phyloP scores from a whole-genome alignment of 2,329 filamentous ascomycete species.

The Colletotrichum kahawae region DNA sequence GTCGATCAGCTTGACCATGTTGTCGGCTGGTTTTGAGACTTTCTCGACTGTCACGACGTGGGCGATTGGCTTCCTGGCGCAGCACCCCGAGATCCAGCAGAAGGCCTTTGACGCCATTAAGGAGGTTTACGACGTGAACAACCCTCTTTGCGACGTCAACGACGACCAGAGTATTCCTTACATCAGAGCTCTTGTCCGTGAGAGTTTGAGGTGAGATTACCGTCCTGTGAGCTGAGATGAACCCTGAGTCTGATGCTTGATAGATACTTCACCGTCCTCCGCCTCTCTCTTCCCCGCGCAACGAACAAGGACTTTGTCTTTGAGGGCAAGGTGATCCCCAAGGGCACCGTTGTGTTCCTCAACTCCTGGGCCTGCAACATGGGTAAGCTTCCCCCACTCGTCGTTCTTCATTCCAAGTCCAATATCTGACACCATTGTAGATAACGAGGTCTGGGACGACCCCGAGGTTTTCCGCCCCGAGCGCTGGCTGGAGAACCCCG shows the following conservation, averaged over 20 bases:
- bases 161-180: constrained; percentile 79
- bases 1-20: constrained; percentile 70
- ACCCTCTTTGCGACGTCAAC: constrained; percentile 78
- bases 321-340: constrained; percentile 44
- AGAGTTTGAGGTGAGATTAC: constrained; percentile 55
- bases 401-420: constrained; percentile 46
- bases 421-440: constrained; percentile 29
- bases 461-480: constrained; percentile 64
- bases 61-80: constrained; percentile 31
- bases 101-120: constrained; percentile 35
- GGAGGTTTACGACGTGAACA: constrained; percentile 71
- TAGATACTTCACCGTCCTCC: constrained; percentile 70
- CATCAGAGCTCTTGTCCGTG: constrained; percentile 78
- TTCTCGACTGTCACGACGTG: constrained; percentile 31
- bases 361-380: constrained; percentile 35
- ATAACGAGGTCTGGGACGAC: constrained; percentile 66
- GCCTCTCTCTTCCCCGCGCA: constrained; percentile 67
- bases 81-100: constrained; percentile 31
- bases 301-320: constrained; percentile 28
- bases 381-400: constrained; percentile 22
- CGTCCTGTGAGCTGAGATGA: not conserved
- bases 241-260: constrained; percentile 23
- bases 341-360: constrained; percentile 50
- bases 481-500: constrained; percentile 42
- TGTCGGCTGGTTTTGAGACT: constrained; percentile 45